Evolutionary conservation across 2,329 filamentous ascomycete genomes (phyloP).

Genomic region (Dichotomopilus funicola): DNA sequence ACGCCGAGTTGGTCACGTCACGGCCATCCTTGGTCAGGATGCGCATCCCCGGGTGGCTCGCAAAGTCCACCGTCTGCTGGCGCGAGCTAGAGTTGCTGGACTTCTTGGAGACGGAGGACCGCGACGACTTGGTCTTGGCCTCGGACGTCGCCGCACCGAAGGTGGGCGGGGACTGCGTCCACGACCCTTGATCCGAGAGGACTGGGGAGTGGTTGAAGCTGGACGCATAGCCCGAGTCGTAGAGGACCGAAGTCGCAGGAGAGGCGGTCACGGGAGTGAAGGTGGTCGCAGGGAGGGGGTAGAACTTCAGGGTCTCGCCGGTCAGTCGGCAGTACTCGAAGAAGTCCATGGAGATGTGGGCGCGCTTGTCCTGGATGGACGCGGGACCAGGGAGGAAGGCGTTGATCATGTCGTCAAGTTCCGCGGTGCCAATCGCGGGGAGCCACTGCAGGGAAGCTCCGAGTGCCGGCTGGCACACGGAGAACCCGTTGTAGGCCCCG

Average conservation of each 20-base stretch:
- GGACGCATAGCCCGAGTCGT: constrained; percentile 42
- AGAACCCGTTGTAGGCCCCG: constrained; percentile 44
- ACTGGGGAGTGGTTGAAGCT: constrained; percentile 45
- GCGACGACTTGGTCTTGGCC: constrained; percentile 19
- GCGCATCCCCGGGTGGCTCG: constrained; percentile 55
- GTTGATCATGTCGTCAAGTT: constrained; percentile 55
- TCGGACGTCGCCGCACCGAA: constrained; percentile 26
- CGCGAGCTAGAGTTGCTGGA: constrained; percentile 25
- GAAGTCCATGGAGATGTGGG: constrained; percentile 53
- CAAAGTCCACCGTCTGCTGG: constrained; percentile 40
- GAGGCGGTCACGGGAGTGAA: constrained; percentile 36
- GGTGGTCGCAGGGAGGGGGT: constrained; percentile 41
- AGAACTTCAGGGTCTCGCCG: constrained; percentile 56
- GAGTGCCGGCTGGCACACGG: constrained; percentile 52
- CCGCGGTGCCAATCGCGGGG: constrained; percentile 55
- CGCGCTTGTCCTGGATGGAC: constrained; percentile 53
- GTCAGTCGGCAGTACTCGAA: constrained; percentile 47
- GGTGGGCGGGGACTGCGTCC: constrained; percentile 33
- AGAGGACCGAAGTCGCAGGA: constrained; percentile 37
- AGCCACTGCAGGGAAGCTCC: constrained; percentile 58
- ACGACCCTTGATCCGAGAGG: constrained; percentile 41
- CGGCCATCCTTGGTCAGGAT: constrained; percentile 58
- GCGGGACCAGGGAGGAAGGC: constrained; percentile 49
- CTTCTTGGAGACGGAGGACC: constrained; percentile 23
- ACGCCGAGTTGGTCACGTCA: constrained; percentile 57